Evolutionary conservation across 1,284 basidiomycete genomes (phyloP).

Genomic region (Pascua sp.): DNA sequence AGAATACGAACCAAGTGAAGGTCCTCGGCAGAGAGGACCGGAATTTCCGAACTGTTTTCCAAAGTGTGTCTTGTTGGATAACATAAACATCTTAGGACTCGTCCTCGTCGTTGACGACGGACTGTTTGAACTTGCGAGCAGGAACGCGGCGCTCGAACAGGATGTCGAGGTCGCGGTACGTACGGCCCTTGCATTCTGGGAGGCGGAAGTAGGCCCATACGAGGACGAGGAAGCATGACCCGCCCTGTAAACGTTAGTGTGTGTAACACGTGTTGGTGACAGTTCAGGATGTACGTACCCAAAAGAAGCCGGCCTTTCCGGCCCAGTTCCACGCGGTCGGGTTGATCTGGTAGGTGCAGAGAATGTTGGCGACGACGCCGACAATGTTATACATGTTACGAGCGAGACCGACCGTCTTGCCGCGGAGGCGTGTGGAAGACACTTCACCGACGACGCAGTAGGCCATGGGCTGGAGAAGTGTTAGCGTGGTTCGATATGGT

Average conservation of each 20-base stretch:
- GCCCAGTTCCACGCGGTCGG: constrained; percentile 19
- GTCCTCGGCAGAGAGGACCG: too few species aligned
- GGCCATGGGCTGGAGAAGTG: constrained; percentile 7
- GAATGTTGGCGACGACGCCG: constrained; percentile 9
- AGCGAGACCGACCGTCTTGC: constrained; percentile 53
- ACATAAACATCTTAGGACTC: not conserved
- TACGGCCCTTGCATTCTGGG: constrained; percentile 47
- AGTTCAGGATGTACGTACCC: constrained; percentile 19
- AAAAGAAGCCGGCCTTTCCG: constrained; percentile 47
- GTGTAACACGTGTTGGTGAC: too few species aligned
- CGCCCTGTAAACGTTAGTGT: constrained; percentile 5
- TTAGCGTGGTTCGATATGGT: too few species aligned
- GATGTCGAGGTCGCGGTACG: constrained; percentile 44
- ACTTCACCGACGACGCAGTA: constrained; percentile 49
- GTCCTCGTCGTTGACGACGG: constrained; percentile 5
- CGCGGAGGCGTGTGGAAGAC: constrained; percentile 48
- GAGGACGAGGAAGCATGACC: constrained; percentile 22
- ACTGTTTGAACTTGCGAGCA: constrained; percentile 4
- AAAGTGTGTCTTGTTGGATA: too few species aligned
- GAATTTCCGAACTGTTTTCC: too few species aligned
- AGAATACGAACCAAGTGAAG: too few species aligned
- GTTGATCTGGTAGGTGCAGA: constrained; percentile 22
- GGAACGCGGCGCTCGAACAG: constrained; percentile 28
- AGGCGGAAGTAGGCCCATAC: constrained; percentile 38
- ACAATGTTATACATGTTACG: constrained; percentile 50